Base-by-base conservation (phyloP, 179 eudicot genomes). In the Silene noctiflora region DNA sequence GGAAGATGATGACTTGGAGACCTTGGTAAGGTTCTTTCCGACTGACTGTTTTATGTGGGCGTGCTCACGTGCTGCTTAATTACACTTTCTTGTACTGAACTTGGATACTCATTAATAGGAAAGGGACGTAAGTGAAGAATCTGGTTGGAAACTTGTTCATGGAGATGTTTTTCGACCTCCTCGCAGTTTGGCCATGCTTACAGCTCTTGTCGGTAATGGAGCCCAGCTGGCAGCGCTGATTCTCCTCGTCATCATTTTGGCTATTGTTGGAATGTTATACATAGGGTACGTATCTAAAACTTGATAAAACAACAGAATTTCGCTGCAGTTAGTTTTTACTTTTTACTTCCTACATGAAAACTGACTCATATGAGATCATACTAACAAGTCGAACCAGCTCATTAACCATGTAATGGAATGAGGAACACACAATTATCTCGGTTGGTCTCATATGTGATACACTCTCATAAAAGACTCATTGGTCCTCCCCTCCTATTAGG, bases 131-230 rank as follows among this genome's bases (percentile, higher is more conserved):
- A 90, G 80, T 78, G 98, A 93, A 82, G 98, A 93, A 77, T 91
- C 98, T 75, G 98, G 98, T 74, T 93, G 98, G 98, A 93, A 93
- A 78, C 95, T 93, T 84, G 96, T 93, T 53, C 98, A 93, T 74
- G 98, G 98, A 42, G 98, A 94, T 85, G 98, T 94, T 80, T 94
- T 94, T 67, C 87, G 98, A 16, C 84, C 97, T 77, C 92, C 98
- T 78, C 85, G 87, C 73, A 85, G 72, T 81, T 76, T 87, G 77
- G 96, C 87, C 66, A 72, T 94, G 65, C 92, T 94, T 55, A 86
- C 97, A 58, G 92, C 98, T 66, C 83, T 94, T 71, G 91, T 94
- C 73, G 98, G 98, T 51, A 92, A 88, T 62, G 98, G 98, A 62
- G 98, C 98, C 77, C 98, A 94, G 84, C 82, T 94, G 71, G 91